Percentiles rank a stretch among this genome's conserved stretches.
These are phyloP conservation scores for Lachnellula occidentalis DNA, from an alignment of 2,329 filamentous ascomycete species.

Conservation along the genomic window DNA sequence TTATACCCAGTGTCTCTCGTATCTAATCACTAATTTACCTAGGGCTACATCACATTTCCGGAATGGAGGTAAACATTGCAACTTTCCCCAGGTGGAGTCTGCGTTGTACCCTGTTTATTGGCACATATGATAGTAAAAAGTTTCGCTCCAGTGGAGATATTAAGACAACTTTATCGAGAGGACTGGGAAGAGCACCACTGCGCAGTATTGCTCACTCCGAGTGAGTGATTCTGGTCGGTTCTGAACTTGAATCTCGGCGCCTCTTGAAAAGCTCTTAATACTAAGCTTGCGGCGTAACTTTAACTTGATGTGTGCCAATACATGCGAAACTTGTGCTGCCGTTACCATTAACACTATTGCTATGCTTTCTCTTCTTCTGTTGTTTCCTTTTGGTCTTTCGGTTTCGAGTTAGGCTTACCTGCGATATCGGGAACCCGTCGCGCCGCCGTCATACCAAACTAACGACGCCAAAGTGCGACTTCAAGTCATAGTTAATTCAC, in stretches of 20 bases:
- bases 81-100: neutral
- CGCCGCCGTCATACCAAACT: neutral
- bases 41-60: conserved; percentile 69
- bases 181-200: neutral
- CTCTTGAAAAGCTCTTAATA: neutral
- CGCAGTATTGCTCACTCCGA: neutral
- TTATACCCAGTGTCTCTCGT: neutral
- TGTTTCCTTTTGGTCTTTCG: neutral
- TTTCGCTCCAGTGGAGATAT: too few relatives aligned
- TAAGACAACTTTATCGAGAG: neutral
- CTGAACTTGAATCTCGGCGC: neutral
- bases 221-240: neutral
- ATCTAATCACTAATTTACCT: conserved; percentile 24
- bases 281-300: neutral
- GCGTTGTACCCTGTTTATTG: neutral
- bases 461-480: neutral
- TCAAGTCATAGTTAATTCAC: neutral
- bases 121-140: too few relatives aligned
- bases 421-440: neutral
- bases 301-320: neutral
- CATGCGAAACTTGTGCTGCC: neutral
- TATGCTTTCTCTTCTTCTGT: neutral
- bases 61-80: conserved; percentile 79
- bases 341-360: too few relatives aligned
- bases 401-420: neutral